A percentile compares a stretch with the other conserved stretches of the same genome.
phyloP scores from a whole-genome alignment of 139 green algal species.

The Nannochloris sp. region DNA sequence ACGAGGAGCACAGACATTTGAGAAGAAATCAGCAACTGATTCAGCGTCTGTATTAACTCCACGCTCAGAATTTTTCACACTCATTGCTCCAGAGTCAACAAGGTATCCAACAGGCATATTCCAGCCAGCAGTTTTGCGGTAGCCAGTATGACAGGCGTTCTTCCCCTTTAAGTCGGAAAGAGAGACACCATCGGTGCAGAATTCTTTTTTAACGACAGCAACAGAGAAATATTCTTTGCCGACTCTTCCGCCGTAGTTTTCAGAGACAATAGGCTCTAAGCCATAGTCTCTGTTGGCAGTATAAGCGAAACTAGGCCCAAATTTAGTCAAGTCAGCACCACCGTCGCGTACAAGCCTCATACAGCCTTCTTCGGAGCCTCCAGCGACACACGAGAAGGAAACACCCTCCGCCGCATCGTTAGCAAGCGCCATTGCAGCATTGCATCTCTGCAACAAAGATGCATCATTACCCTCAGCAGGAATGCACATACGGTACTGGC shows the following conservation, averaged over 20 bases:
- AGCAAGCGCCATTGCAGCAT: neutral
- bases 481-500: conserved; percentile 16
- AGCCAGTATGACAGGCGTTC: conserved; percentile 35
- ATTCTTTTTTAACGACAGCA: neutral
- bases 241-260: neutral
- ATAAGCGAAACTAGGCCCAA: neutral
- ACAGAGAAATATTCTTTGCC: neutral
- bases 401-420: neutral
- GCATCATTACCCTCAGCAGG: neutral
- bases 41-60: conserved; percentile 11
- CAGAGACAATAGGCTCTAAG: conserved; percentile 1
- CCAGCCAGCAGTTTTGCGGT: conserved; percentile 31
- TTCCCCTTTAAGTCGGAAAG: conserved; percentile 9
- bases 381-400: conserved; percentile 1
- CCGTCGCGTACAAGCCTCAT: neutral
- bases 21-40: conserved; percentile 19
- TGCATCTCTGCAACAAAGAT: conserved; percentile 1
- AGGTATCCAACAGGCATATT: conserved; percentile 24
- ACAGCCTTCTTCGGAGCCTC: neutral
- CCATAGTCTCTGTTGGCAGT: neutral
- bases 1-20: neutral
- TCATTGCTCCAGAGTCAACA: neutral
- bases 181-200: neutral
- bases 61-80: neutral
- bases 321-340: neutral